Conservation (phyloP, 495 filamentous ascomycete genomes). For the Tuber brumale region DNA sequence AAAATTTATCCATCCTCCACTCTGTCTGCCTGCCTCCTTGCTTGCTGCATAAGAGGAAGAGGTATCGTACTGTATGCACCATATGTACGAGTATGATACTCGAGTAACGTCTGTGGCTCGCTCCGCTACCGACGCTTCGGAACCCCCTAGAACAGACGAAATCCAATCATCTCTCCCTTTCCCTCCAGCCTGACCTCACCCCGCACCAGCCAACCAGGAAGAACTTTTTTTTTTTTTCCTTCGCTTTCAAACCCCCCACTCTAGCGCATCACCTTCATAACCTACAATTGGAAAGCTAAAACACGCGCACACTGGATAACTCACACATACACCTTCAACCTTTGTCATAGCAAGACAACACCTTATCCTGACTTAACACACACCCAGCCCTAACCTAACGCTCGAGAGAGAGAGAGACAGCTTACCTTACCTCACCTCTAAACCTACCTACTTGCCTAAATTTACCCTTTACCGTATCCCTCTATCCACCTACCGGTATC, state of each 20-base stretch:
- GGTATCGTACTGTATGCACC: neutral
- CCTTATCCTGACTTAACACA: neutral
- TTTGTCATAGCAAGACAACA: neutral
- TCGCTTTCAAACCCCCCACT: neutral
- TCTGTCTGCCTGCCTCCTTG: neutral
- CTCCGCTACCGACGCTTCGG: neutral
- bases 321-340: neutral
- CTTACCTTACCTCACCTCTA: neutral
- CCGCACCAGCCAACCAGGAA: neutral
- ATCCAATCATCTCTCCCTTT: neutral
- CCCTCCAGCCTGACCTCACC: neutral
- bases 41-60: neutral
- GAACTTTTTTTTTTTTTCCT: neutral
- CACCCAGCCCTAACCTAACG: neutral
- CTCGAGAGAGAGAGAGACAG: neutral
- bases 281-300: neutral
- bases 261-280: neutral
- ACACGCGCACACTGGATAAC: neutral
- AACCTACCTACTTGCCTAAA: neutral
- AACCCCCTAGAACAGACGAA: slow-evolving; percentile 1
- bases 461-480: neutral
- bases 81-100: no score
- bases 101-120: slow-evolving; percentile 5
- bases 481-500: neutral
- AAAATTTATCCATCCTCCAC: neutral